Percentiles rank a stretch among this genome's conserved stretches.
Evolutionary conservation across 495 filamentous ascomycete species (phyloP).

Genomic region (Penicillium nucicola): DNA sequence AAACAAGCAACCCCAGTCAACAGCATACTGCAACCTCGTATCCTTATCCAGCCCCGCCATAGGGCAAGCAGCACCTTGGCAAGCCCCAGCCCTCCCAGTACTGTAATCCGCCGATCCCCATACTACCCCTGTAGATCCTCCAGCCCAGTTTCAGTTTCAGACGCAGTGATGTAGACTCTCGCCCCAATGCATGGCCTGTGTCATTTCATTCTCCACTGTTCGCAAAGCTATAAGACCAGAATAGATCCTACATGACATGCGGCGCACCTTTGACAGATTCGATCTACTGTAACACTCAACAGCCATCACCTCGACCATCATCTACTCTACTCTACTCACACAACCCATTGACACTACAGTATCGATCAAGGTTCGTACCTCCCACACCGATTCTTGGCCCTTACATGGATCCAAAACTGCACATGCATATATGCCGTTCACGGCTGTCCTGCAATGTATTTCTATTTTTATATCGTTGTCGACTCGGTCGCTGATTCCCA

Average conservation of each 20-base stretch:
- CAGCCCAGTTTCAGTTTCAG: slow-evolving; percentile 8
- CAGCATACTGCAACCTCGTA: not conserved
- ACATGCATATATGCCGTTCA: not conserved
- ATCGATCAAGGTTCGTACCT: not conserved
- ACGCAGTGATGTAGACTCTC: slow-evolving; percentile 1
- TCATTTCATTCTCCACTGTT: not conserved
- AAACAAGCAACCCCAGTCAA: not conserved
- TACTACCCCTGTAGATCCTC: slow-evolving; percentile 18
- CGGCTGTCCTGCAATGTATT: no score
- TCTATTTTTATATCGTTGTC: not conserved
- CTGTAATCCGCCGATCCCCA: slow-evolving; percentile 5
- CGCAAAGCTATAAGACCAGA: slow-evolving; percentile 20
- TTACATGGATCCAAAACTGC: not conserved
- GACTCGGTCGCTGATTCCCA: not conserved
- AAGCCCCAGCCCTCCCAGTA: not conserved
- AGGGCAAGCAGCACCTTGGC: slow-evolving; percentile 1
- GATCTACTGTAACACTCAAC: not conserved
- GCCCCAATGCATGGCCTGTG: slow-evolving; percentile 5
- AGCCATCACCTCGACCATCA: not conserved
- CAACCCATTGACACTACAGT: not conserved
- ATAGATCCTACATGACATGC: slow-evolving; percentile 13
- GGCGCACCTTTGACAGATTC: no score
- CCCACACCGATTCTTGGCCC: not conserved
- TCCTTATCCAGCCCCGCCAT: not conserved
- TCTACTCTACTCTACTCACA: no score